Conservation (phyloP, 169 alveolate genomes). For the Plasmodium ovale region DNA sequence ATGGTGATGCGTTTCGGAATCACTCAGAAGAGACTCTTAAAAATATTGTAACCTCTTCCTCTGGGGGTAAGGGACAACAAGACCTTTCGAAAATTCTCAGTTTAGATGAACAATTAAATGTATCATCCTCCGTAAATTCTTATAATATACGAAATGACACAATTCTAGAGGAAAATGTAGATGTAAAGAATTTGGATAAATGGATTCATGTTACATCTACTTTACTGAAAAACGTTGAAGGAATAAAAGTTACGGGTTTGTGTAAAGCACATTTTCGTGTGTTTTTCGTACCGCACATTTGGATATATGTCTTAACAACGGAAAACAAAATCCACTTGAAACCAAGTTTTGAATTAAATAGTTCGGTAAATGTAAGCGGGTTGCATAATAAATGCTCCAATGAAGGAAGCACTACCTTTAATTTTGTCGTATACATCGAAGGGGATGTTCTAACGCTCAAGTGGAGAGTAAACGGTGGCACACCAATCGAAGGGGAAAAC, state of each 20-base stretch:
- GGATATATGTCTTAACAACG: neutral
- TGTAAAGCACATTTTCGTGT: neutral
- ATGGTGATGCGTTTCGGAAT: too few species aligned
- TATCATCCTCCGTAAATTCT: too few species aligned
- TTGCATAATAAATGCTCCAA: neutral
- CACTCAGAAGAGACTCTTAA: too few species aligned
- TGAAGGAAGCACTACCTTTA: neutral
- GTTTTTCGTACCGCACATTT: neutral
- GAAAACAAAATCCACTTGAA: neutral
- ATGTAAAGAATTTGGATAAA: neutral
- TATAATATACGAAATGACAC: too few species aligned
- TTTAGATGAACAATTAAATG: too few species aligned
- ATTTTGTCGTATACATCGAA: neutral
- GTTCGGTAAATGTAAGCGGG: neutral
- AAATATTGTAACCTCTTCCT: too few species aligned
- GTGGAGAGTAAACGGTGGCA: neutral
- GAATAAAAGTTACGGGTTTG: neutral
- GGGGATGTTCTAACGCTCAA: neutral
- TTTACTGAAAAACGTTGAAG: neutral
- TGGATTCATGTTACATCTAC: neutral
- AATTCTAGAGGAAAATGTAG: too few species aligned
- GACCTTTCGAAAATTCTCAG: too few species aligned
- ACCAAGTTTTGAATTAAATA: neutral
- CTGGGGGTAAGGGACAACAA: too few species aligned
- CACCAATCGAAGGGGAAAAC: neutral